These are phyloP conservation scores for Curvularia lunata DNA, from an alignment of 2,329 filamentous ascomycete species.

Conservation along the genomic window DNA sequence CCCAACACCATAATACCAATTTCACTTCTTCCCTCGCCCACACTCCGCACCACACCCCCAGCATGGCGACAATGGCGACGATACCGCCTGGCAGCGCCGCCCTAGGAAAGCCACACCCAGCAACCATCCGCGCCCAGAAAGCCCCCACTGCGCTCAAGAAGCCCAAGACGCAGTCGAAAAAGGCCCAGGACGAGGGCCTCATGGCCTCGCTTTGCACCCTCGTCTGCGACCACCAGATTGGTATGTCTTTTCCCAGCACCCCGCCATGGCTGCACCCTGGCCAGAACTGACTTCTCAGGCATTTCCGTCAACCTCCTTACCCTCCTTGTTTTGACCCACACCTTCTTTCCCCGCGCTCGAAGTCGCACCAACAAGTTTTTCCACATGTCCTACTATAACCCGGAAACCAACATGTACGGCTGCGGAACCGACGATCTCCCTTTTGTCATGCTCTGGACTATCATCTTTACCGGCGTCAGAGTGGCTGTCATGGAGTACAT, in stretches of 20 bases:
- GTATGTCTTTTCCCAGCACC: constrained; percentile 58
- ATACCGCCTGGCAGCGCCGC: no score
- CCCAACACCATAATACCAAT: background rate
- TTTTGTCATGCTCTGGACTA: constrained; percentile 77
- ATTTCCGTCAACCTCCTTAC: constrained; percentile 85
- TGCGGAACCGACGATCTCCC: constrained; percentile 81
- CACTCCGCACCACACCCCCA: constrained; percentile 7
- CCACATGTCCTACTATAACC: constrained; percentile 81
- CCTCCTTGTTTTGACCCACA: constrained; percentile 80
- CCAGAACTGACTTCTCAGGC: constrained; percentile 57
- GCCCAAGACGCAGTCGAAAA: constrained; percentile 47
- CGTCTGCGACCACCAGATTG: constrained; percentile 80
- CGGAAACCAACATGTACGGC: constrained; percentile 70
- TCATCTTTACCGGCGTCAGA: constrained; percentile 85
- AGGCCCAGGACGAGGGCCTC: constrained; percentile 67
- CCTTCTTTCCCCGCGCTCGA: constrained; percentile 80
- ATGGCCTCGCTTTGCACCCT: constrained; percentile 68
- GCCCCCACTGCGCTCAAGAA: constrained; percentile 22
- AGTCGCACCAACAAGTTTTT: constrained; percentile 87
- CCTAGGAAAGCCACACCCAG: no score
- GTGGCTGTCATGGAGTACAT: constrained; percentile 87
- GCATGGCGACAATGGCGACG: constrained; percentile 26
- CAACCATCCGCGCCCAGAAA: constrained; percentile 19
- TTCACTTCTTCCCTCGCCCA: background rate
- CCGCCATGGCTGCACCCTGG: background rate